Conservation (phyloP, 139 green algal genomes). For the Zygnema cylindricum region DNA sequence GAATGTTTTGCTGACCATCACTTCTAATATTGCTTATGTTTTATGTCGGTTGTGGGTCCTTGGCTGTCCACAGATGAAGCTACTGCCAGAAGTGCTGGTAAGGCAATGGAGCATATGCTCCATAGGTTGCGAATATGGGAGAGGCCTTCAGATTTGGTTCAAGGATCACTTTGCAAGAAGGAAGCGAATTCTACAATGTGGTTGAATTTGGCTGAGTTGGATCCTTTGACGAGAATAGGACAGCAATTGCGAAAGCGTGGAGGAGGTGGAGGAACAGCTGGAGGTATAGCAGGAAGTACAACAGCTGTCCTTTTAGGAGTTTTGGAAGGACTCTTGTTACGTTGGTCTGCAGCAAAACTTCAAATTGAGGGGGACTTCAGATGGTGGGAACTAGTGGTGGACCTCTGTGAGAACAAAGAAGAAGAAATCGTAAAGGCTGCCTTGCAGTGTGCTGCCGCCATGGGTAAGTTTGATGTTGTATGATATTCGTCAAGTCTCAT, state of each 20-base stretch:
- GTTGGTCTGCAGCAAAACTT: background rate
- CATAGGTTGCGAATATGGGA: background rate
- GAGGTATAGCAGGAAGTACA: background rate
- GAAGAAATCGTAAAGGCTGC: background rate
- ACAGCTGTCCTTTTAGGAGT: background rate
- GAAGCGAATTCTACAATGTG: background rate
- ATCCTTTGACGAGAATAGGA: slow-evolving; percentile 8
- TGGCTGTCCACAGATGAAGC: background rate
- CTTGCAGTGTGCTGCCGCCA: background rate
- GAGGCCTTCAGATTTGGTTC: background rate
- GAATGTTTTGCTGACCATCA: no score
- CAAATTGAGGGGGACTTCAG: background rate
- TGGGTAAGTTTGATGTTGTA: slow-evolving; percentile 11
- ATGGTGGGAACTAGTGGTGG: background rate
- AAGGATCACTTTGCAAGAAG: background rate
- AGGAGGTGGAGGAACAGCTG: background rate
- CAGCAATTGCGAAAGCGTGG: background rate
- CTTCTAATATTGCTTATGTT: no score
- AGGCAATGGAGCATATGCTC: background rate
- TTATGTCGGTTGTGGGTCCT: no score
- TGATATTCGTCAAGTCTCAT: no score
- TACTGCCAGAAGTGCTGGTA: background rate
- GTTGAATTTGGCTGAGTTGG: background rate
- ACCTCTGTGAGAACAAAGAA: background rate
- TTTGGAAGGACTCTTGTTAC: slow-evolving; percentile 3